A percentile compares a stretch with the other conserved stretches of the same genome.
phyloP scores from a whole-genome alignment of 257 asterid species.

The Solanum tacnaense region DNA sequence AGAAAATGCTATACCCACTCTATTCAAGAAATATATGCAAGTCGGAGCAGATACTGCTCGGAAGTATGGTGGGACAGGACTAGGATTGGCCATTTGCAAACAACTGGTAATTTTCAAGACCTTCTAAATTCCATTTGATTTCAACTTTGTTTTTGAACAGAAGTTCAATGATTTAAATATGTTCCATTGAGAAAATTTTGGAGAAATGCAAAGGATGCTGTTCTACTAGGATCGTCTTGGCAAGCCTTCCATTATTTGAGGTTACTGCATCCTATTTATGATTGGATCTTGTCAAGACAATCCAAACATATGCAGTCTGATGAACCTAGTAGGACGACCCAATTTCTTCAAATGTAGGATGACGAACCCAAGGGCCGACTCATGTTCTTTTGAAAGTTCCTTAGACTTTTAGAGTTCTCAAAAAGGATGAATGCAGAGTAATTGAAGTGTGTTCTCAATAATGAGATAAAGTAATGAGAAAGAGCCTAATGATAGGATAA shows the following conservation, averaged over 20 bases:
- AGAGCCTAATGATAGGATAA: neutral
- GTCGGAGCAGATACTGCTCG: constrained; percentile 86
- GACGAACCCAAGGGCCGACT: neutral
- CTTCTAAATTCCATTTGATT: neutral
- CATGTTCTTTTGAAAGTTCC: neutral
- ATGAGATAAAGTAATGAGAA: neutral
- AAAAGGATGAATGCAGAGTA: neutral
- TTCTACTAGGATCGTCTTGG: neutral
- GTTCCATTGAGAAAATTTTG: neutral
- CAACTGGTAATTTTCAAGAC: constrained; percentile 45
- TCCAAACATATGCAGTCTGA: neutral
- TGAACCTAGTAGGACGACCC: neutral
- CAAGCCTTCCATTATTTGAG: neutral
- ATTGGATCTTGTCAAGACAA: neutral
- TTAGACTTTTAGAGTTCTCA: neutral
- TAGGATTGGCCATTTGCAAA: constrained; percentile 89
- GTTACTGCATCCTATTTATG: neutral
- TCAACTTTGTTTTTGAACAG: neutral
- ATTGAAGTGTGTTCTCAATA: neutral
- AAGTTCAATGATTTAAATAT: neutral
- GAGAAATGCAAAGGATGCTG: neutral
- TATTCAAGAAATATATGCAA: constrained; percentile 97
- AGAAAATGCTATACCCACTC: constrained; percentile 66
- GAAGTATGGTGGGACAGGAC: constrained; percentile 92
- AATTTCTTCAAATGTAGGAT: neutral